Evolutionary conservation across 1,284 basidiomycete species (phyloP).

Genomic region (Exobasidium cylindrosporum): DNA sequence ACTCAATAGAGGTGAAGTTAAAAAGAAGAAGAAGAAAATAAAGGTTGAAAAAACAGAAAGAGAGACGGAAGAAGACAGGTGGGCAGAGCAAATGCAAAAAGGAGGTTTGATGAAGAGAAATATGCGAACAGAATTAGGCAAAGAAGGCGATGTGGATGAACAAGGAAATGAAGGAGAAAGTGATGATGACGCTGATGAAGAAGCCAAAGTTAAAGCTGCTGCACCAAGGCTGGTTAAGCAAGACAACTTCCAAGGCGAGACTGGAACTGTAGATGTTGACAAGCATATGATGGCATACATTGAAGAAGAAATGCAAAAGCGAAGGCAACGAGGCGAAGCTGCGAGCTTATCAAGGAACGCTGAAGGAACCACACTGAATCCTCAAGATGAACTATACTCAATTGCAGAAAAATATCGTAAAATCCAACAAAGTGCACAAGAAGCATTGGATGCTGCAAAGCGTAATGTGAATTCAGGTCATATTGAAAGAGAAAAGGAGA

Average conservation of each 20-base stretch:
- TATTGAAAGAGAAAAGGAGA: constrained; percentile 62
- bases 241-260: constrained; percentile 95
- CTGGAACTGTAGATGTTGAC: constrained; percentile 90
- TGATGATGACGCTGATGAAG: constrained; percentile 12
- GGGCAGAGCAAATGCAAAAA: constrained; percentile 26
- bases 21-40: constrained; percentile 66
- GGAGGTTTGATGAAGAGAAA: constrained; percentile 25
- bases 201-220: not conserved
- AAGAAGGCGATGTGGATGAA: constrained; percentile 24
- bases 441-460: constrained; percentile 5
- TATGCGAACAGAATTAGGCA: constrained; percentile 61
- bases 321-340: constrained; percentile 50
- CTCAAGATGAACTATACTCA: constrained; percentile 76
- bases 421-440: constrained; percentile 41
- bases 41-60: constrained; percentile 26
- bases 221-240: constrained; percentile 64
- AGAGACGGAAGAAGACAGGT: constrained; percentile 21
- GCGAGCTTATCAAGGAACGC: not conserved
- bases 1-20: constrained; percentile 76
- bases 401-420: constrained; percentile 67
- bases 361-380: constrained; percentile 38
- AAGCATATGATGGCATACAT: constrained; percentile 99
- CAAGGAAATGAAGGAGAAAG: not conserved
- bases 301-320: constrained; percentile 81
- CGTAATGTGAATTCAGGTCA: constrained; percentile 3